Evolutionary conservation across 2,329 filamentous ascomycete genomes (phyloP).

Genomic region (Ceratocystis lukuohia): DNA sequence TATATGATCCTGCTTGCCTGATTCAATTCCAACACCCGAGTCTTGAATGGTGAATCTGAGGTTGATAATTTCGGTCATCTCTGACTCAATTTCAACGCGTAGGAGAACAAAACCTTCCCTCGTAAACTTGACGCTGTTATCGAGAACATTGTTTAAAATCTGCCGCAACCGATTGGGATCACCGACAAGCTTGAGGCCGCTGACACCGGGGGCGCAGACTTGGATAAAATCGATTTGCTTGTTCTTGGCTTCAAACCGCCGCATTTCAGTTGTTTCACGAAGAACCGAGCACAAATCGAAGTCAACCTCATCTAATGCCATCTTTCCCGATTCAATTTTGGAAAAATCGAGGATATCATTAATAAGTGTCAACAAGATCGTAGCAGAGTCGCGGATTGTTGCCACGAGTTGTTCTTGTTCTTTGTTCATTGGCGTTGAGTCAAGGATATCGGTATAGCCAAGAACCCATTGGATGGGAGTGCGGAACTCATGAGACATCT

Average conservation of each 20-base stretch:
- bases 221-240: conserved; percentile 62
- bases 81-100: conserved; percentile 47
- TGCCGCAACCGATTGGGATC: conserved; percentile 75
- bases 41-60: conserved; percentile 63
- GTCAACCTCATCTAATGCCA: conserved; percentile 69
- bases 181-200: conserved; percentile 58
- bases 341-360: conserved; percentile 88
- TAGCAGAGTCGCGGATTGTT: conserved; percentile 66
- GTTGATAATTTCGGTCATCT: conserved; percentile 50
- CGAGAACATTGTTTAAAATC: conserved; percentile 67
- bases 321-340: conserved; percentile 64
- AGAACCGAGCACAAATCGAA: conserved; percentile 63
- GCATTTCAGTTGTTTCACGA: conserved; percentile 73
- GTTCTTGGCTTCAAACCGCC: conserved; percentile 68
- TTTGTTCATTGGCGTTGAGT: conserved; percentile 52
- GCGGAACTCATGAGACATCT: conserved; percentile 68
- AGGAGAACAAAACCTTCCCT: conserved; percentile 55
- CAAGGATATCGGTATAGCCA: conserved; percentile 62
- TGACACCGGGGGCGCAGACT: conserved; percentile 47
- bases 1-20: conserved; percentile 56
- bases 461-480: conserved; percentile 71
- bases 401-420: conserved; percentile 64
- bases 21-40: conserved; percentile 69
- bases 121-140: conserved; percentile 65
- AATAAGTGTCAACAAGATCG: conserved; percentile 72